phyloP scores from a whole-genome alignment of 1,284 basidiomycete genomes.

The Melampsora larici-populina region DNA sequence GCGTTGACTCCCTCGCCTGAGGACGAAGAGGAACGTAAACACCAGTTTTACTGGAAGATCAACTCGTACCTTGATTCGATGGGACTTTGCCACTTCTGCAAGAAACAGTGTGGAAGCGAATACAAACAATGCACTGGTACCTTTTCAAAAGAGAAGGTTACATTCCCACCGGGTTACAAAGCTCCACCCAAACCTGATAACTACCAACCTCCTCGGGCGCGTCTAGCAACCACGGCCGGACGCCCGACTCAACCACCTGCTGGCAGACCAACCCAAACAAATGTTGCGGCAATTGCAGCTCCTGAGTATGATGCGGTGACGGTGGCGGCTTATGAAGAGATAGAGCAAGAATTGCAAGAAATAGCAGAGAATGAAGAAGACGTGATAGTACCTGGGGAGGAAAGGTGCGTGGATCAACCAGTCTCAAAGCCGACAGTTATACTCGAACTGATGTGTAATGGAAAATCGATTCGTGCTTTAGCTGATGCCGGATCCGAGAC shows the following conservation, averaged over 20 bases:
- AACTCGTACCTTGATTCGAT: neutral
- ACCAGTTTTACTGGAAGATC: constrained; percentile 2
- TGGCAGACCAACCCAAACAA: neutral
- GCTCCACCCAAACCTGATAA: neutral
- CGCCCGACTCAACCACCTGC: too few species aligned
- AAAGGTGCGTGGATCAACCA: neutral
- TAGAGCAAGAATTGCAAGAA: neutral
- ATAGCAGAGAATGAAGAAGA: too few species aligned
- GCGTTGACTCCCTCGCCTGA: too few species aligned
- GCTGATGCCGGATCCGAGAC: too few species aligned
- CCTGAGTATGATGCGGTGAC: too few species aligned
- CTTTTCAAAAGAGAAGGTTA: neutral
- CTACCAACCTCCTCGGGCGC: neutral
- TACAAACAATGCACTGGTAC: neutral
- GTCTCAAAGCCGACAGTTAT: neutral
- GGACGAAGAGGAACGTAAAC: neutral
- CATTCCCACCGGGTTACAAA: neutral
- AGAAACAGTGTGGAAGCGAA: neutral
- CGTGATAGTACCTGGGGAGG: neutral
- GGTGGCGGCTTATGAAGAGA: neutral
- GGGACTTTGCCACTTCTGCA: constrained; percentile 12
- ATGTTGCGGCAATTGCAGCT: neutral
- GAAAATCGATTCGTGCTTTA: neutral
- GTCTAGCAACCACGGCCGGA: neutral
- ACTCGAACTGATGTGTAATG: neutral